Percentiles rank a stretch among this genome's conserved stretches.
Conservation (phyloP, 75 land plant species). For the Sequoia sempervirens region DNA sequence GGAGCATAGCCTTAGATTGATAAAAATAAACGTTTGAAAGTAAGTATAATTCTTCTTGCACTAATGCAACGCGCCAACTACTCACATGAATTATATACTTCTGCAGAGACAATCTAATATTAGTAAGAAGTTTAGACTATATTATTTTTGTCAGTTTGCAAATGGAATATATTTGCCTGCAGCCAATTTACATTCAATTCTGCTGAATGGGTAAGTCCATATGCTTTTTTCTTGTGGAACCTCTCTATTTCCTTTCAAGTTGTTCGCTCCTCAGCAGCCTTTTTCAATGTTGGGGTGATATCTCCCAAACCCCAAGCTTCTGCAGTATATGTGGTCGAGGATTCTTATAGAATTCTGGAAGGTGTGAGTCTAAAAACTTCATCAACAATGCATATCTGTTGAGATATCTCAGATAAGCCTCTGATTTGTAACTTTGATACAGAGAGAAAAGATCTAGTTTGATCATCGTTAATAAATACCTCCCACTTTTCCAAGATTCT, state of each 20-base stretch:
- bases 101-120: neutral
- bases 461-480: conserved; percentile 88
- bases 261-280: conserved; percentile 47
- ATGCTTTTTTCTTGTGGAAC: conserved; percentile 16
- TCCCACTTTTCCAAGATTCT: conserved; percentile 84
- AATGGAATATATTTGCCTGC: conserved; percentile 51
- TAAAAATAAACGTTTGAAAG: too few relatives aligned
- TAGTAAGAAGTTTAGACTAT: neutral
- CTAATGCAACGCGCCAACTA: too few relatives aligned
- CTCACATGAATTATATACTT: neutral
- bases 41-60: too few relatives aligned
- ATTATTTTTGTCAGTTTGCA: conserved; percentile 34
- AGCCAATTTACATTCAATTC: conserved; percentile 80
- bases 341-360: conserved; percentile 86
- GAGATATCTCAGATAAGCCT: conserved; percentile 75
- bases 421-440: conserved; percentile 56
- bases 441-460: conserved; percentile 78
- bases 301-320: conserved; percentile 80
- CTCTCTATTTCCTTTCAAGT: neutral
- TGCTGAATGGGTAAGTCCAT: conserved; percentile 39
- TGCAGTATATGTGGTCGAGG: conserved; percentile 89
- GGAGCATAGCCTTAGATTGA: too few relatives aligned
- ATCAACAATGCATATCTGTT: conserved; percentile 67
- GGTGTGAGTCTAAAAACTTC: conserved; percentile 76
- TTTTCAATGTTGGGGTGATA: conserved; percentile 28